Base-by-base conservation (phyloP, 306 rosid genomes). In the Pyrus communis region DNA sequence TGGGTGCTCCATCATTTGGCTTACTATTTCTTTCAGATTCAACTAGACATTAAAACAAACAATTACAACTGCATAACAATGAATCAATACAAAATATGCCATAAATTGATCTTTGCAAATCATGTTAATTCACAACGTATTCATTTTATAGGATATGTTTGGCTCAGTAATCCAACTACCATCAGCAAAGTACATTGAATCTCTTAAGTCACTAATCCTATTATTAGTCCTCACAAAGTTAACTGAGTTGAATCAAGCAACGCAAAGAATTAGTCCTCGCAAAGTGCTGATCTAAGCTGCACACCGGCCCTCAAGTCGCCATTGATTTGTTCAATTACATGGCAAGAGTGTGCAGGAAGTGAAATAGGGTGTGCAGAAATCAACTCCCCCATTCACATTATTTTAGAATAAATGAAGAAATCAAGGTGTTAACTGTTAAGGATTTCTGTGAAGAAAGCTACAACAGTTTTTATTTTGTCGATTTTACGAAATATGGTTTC, bases 1-100 rank as follows among this genome's bases (percentile, higher is more conserved):
- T 85, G 35, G 86, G 79, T 71, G 86, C 78, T 84, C 85, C 89
- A 80, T 86, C 89, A 78, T 82, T 88, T 68, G 77, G 81, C 86
- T 90, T 87, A 30, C 65, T 81, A 79, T 81, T 82, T 78, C 81
- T 92, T 83, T 89, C 96, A 77, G 89, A 79, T 86, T 92, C 98
- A 73, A 89, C 99, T 88, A 83, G 77, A 78, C 71, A 86, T 78
- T 59, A 25, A 72, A 69, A 35, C 74, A 83, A n/a, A 77, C 60
- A 72, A 71, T 86, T 71, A 82, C 76, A 60, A 79, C 69, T 68
- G 42, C 52, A 55, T 43, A 75, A 83, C 58, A 35, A 75, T 60
- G 52, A 81, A 54, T 31, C 49, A 30, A 52, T 25, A 83, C 62
- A 40, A 51, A 38, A 72, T 70, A 70, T 28, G 59, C 65, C 61